A percentile compares a stretch with the other conserved stretches of the same genome.
These are phyloP conservation scores for Umbilicus rupestris DNA, from an alignment of 164 flowering plant species.

Conservation along the genomic window DNA sequence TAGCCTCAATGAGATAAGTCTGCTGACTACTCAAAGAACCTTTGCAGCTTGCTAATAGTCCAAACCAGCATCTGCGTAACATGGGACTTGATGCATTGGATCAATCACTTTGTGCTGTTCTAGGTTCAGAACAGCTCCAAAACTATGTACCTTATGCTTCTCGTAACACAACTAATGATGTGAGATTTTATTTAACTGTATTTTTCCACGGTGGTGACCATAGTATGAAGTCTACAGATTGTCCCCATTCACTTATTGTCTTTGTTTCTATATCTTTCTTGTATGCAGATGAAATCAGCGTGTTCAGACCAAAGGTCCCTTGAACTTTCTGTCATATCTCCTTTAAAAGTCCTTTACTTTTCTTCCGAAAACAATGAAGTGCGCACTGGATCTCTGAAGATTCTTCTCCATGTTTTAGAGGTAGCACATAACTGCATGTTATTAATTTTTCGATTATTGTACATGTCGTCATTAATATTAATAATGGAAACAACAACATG, in stretches of 20 bases:
- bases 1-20: conserved; percentile 3
- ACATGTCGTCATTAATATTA: neutral
- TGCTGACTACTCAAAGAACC: conserved; percentile 8
- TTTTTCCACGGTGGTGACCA: neutral
- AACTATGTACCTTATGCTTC: conserved; percentile 17
- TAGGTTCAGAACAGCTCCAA: conserved; percentile 71
- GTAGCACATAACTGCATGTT: conserved; percentile 25
- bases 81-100: conserved; percentile 92
- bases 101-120: conserved; percentile 80
- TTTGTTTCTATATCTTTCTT: conserved; percentile 7
- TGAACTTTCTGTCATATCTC: conserved; percentile 77
- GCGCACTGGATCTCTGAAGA: conserved; percentile 73
- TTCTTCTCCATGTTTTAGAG: conserved; percentile 94
- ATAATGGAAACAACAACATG: neutral
- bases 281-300: conserved; percentile 26
- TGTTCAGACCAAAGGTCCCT: conserved; percentile 36
- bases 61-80: conserved; percentile 59
- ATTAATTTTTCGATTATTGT: neutral
- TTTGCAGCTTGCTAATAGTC: conserved; percentile 72
- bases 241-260: neutral
- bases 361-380: conserved; percentile 59
- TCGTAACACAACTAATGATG: conserved; percentile 27
- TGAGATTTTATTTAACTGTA: conserved; percentile 16
- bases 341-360: conserved; percentile 55
- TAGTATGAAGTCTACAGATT: neutral